Percentiles rank a stretch among this genome's conserved stretches.
phyloP scores from a whole-genome alignment of 2,329 filamentous ascomycete genomes.

The Neonectria faginata region DNA sequence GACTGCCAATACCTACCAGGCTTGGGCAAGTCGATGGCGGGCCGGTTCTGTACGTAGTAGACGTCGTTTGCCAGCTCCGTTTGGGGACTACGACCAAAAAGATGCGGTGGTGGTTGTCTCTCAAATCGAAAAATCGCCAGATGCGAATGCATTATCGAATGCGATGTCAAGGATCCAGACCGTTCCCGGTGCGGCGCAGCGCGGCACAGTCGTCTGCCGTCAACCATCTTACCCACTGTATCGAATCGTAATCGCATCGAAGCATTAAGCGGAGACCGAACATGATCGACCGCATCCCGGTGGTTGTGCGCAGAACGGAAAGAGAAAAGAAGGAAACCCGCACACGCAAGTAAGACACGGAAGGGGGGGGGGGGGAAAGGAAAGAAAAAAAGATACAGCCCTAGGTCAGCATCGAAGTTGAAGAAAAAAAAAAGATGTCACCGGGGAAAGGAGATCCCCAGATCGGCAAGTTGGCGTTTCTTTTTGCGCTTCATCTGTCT shows the following conservation, averaged over 20 bases:
- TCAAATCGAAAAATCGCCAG: constrained; percentile 7
- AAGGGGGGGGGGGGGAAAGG: neutral
- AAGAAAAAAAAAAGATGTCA: neutral
- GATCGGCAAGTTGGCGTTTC: constrained; percentile 1
- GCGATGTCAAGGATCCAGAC: constrained; percentile 4
- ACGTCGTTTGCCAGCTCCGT: constrained; percentile 12
- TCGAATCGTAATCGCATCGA: constrained; percentile 17
- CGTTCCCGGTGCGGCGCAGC: constrained; percentile 8
- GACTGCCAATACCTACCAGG: neutral
- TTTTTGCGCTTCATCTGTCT: neutral
- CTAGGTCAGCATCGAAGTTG: neutral
- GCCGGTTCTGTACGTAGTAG: neutral
- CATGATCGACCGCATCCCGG: constrained; percentile 9
- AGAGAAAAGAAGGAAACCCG: neutral
- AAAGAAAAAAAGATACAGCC: neutral
- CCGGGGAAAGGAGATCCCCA: neutral
- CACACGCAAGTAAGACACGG: neutral
- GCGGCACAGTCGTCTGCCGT: constrained; percentile 3
- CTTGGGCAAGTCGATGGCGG: neutral
- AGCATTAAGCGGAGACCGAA: constrained; percentile 3
- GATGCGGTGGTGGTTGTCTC: neutral
- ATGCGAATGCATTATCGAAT: constrained; percentile 11
- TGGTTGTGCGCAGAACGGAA: neutral
- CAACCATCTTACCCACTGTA: constrained; percentile 12
- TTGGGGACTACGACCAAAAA: constrained; percentile 15